Conservation (phyloP, 352 stramenopile species). For the Plasmopara muralis region DNA sequence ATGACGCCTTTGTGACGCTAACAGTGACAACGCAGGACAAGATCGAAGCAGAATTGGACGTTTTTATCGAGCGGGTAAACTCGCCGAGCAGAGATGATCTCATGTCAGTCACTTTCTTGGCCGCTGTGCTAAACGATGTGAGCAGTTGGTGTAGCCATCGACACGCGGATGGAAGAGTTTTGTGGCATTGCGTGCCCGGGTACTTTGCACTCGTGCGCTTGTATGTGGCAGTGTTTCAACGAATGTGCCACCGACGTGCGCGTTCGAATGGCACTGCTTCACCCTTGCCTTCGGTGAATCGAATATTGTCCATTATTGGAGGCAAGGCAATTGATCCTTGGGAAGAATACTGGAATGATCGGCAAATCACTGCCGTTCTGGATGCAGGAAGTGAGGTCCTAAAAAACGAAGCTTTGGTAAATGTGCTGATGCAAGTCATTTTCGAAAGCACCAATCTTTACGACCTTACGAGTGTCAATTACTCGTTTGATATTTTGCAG, state of each 20-base stretch:
- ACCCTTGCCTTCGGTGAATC: conserved; percentile 38
- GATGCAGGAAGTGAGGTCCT: conserved; percentile 55
- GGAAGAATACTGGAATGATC: conserved; percentile 64
- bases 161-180: conserved; percentile 29
- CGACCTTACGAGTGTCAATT: conserved; percentile 76
- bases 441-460: conserved; percentile 80
- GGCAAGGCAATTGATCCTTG: conserved; percentile 51
- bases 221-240: conserved; percentile 62
- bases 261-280: conserved; percentile 25
- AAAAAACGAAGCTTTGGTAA: conserved; percentile 59
- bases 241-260: conserved; percentile 67
- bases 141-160: conserved; percentile 50
- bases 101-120: conserved; percentile 57
- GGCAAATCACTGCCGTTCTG: conserved; percentile 50
- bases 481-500: conserved; percentile 76
- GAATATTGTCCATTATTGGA: conserved; percentile 57
- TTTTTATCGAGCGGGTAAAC: conserved; percentile 55
- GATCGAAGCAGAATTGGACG: conserved; percentile 39
- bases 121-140: conserved; percentile 58
- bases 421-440: conserved; percentile 75
- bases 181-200: conserved; percentile 75
- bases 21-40: conserved; percentile 30
- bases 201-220: conserved; percentile 68
- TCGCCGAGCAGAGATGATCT: conserved; percentile 55
- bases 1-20: conserved; percentile 30